Evolutionary conservation across 768 basidiomycete species (phyloP).

Genomic region (Suillus plorans): DNA sequence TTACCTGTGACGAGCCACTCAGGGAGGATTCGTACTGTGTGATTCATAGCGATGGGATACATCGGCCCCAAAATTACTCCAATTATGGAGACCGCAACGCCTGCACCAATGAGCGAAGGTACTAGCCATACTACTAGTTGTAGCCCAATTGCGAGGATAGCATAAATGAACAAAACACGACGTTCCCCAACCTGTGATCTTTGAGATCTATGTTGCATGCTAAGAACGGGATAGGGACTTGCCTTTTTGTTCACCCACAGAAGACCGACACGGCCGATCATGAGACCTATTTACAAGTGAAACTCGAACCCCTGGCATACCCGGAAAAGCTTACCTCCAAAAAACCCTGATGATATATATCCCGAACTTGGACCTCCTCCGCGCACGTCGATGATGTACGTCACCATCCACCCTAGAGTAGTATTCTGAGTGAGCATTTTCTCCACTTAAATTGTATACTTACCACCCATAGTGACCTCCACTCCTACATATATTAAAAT

Average conservation of each 20-base stretch:
- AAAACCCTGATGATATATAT: constrained; percentile 46
- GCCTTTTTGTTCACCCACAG: constrained; percentile 31
- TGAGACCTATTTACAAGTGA: constrained; percentile 19
- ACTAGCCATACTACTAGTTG: constrained; percentile 71
- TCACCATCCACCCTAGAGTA: constrained; percentile 63
- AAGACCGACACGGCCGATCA: constrained; percentile 28
- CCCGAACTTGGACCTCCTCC: constrained; percentile 45
- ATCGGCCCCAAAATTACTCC: constrained; percentile 75
- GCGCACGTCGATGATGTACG: constrained; percentile 46
- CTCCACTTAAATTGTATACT: neutral
- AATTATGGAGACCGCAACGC: constrained; percentile 60
- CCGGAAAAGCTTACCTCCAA: constrained; percentile 18
- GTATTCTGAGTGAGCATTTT: too few relatives aligned
- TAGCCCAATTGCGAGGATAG: constrained; percentile 42
- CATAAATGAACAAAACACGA: constrained; percentile 28
- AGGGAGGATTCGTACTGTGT: constrained; percentile 36
- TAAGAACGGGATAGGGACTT: neutral
- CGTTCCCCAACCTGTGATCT: constrained; percentile 30
- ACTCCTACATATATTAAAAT: constrained; percentile 49
- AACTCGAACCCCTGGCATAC: neutral
- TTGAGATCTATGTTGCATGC: neutral
- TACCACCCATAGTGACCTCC: constrained; percentile 52
- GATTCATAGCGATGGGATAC: constrained; percentile 54
- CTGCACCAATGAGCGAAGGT: constrained; percentile 63
- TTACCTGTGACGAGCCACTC: constrained; percentile 32